Base-by-base conservation (phyloP, 176 grass and related monocot genomes). In the Ensete glaucum region DNA sequence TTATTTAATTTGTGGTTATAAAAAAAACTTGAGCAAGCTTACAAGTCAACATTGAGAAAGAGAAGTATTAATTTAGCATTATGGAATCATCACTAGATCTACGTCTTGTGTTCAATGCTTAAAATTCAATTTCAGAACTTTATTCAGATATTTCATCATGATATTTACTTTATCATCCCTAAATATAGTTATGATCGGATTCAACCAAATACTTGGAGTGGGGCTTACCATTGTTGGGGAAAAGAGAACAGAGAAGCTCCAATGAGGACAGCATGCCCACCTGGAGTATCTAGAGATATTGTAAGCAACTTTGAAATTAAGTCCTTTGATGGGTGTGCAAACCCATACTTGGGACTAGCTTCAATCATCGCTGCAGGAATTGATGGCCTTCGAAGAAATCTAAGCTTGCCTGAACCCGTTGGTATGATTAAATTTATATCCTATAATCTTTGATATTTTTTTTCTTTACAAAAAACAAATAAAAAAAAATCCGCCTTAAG, bases 301-400 rank as follows among this genome's bases (percentile, higher is more conserved):
- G 95, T 98, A 50, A 98, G 86, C 82, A 98, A 98, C 81, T 98
- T 98, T 6, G 95, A 98, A 79, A 83, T 98, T 62, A 93, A 98
- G 86, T 89, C 88, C n/a, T 93, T 93, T 23, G 95, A 99, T 89
- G 95, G 80, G 1, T 93, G 88, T 6, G 90, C 95, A 73, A 99
- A 99, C 68, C 90, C 95, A 2, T 85, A 99, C 70, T 79, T 99
- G 84, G 88, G 88, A 69, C 86, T 99, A 67, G 84, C 90, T 52
- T 81, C 84, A 54, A 82, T 99, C 68, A 51, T 89, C 48, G 86
- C 84, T 87, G 90, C 88, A 19, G 90, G 95, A 14, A 89, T 99
- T 53, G 95, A 99, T 87, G 95, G 95, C 9, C 78, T 94, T 73
- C 90, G 90, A 62, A 99, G 52, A 80, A 65, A 71, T 52, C 90